Conservation (phyloP, 305 asterid genomes). For the Solanum hybrid region DNA sequence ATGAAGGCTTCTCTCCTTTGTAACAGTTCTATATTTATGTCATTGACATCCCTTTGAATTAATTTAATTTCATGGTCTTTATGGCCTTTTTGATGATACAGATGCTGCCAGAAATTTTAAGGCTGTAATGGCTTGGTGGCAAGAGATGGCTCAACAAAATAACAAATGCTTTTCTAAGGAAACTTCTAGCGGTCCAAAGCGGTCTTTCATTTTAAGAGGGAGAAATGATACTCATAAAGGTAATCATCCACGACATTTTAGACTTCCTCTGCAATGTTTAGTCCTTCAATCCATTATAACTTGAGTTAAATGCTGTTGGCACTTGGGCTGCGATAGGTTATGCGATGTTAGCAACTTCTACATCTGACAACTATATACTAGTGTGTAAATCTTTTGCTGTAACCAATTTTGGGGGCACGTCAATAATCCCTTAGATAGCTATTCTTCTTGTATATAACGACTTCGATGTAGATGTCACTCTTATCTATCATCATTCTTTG, state of each 20-base stretch:
- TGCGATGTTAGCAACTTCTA: neutral
- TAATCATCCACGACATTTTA: constrained; percentile 18
- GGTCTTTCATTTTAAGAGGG: constrained; percentile 25
- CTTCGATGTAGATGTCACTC: neutral
- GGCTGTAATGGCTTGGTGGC: constrained; percentile 97
- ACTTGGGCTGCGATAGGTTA: neutral
- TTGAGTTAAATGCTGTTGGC: neutral
- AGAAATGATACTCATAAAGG: constrained; percentile 48
- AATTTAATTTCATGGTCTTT: neutral
- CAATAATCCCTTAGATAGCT: neutral
- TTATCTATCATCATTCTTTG: neutral
- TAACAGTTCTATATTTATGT: neutral
- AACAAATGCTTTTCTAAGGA: constrained; percentile 39
- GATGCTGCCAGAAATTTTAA: constrained; percentile 62
- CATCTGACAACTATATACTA: neutral
- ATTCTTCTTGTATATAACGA: neutral
- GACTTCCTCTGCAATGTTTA: neutral
- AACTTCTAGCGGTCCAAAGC: constrained; percentile 19
- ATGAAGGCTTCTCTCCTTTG: neutral
- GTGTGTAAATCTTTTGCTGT: neutral
- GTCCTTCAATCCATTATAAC: neutral
- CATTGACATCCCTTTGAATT: neutral
- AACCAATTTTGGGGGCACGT: neutral
- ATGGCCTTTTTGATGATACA: constrained; percentile 19
- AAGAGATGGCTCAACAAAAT: constrained; percentile 93